Evolutionary conservation across 306 rosid genomes (phyloP).

Genomic region (Pachyrhizus erosus): DNA sequence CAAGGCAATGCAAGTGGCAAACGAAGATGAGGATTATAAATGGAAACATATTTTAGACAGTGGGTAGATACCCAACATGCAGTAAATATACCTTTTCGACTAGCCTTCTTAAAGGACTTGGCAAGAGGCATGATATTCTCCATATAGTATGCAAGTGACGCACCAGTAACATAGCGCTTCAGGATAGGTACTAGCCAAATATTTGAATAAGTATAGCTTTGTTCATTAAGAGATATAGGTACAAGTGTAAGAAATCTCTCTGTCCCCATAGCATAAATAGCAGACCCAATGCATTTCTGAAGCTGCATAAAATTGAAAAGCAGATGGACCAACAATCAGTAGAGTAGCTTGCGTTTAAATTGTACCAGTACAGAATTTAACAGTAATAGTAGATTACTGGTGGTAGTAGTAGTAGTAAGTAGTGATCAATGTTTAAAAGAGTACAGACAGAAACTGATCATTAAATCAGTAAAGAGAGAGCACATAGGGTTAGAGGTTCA

Average conservation of each 20-base stretch:
- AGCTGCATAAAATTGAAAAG: slow-evolving; percentile 59
- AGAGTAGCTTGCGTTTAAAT: slow-evolving; percentile 7
- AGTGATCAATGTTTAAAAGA: not conserved
- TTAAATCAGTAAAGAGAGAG: not conserved
- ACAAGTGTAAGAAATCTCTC: slow-evolving; percentile 72
- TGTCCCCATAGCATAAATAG: slow-evolving; percentile 86
- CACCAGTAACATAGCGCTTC: slow-evolving; percentile 70
- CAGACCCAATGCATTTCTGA: slow-evolving; percentile 83
- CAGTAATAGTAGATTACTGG: not conserved
- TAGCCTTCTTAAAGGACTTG: slow-evolving; percentile 74
- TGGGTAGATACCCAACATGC: slow-evolving; percentile 1
- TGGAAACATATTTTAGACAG: not conserved
- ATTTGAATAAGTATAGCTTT: slow-evolving; percentile 59
- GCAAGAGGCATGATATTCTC: slow-evolving; percentile 86
- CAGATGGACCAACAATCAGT: slow-evolving; percentile 33
- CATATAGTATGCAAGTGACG: slow-evolving; percentile 79
- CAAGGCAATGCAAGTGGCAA: not conserved
- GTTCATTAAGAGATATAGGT: slow-evolving; percentile 70
- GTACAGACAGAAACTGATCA: not conserved
- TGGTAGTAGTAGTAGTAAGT: not conserved
- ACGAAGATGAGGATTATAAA: not conserved
- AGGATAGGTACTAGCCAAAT: slow-evolving; percentile 85
- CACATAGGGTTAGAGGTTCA: not conserved
- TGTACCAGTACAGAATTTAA: slow-evolving; percentile 2
- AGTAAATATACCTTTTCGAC: slow-evolving; percentile 67